These are phyloP conservation scores for Oxyria digyna DNA, from an alignment of 148 eudicot genomes.

Conservation along the genomic window DNA sequence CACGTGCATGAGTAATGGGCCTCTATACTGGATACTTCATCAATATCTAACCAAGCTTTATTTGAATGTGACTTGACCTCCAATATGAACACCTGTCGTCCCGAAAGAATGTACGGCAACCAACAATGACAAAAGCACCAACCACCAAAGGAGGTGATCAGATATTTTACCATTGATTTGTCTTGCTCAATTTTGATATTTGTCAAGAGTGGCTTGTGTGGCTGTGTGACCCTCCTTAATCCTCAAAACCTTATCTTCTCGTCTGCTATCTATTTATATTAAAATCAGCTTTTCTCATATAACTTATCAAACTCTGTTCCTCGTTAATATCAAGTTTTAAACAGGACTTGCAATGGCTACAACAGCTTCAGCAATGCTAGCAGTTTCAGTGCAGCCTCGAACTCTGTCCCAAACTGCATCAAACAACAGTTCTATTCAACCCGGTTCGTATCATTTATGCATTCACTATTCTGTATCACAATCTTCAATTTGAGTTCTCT, in stretches of 20 bases:
- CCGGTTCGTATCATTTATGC: not conserved
- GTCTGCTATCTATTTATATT: not conserved
- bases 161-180: conserved; percentile 2
- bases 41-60: too few species aligned
- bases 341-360: not conserved
- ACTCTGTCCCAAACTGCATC: not conserved
- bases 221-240: not conserved
- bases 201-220: not conserved
- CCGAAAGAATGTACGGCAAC: too few species aligned
- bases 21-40: too few species aligned
- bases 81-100: too few species aligned
- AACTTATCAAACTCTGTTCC: not conserved
- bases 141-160: not conserved
- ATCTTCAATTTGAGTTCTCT: not conserved
- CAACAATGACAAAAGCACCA: too few species aligned
- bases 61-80: too few species aligned
- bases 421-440: not conserved
- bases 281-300: not conserved
- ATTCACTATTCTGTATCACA: not conserved
- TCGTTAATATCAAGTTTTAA: not conserved
- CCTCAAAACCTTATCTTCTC: conserved; percentile 1
- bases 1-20: too few species aligned
- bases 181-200: not conserved
- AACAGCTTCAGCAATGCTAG: conserved; percentile 3
- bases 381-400: not conserved